phyloP scores from a whole-genome alignment of 139 green algal species.

The Pleodorina starrii region DNA sequence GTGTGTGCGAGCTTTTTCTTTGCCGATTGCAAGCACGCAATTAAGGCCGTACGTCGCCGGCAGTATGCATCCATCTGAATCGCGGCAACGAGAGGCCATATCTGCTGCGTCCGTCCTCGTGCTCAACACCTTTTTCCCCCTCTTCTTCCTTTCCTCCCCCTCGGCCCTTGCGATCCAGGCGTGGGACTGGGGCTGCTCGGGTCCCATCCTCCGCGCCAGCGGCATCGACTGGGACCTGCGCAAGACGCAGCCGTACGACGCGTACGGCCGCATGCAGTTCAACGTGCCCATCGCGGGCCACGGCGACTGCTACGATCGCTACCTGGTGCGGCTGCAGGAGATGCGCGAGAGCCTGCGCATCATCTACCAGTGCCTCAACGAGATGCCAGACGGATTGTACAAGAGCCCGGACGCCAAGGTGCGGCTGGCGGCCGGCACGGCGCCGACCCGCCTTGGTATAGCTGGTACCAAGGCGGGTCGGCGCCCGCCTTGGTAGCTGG shows the following conservation, averaged over 20 bases:
- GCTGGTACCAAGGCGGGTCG: too few species aligned
- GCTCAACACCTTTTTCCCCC: too few species aligned
- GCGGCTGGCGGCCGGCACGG: too few species aligned
- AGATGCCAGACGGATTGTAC: constrained; percentile 85
- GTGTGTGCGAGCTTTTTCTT: too few species aligned
- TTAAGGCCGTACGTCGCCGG: too few species aligned
- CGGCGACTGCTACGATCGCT: constrained; percentile 91
- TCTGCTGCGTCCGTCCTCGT: too few species aligned
- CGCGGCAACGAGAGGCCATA: too few species aligned
- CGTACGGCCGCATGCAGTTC: constrained; percentile 88
- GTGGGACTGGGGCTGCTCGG: constrained; percentile 80
- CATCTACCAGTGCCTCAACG: constrained; percentile 89
- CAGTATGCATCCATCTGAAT: too few species aligned
- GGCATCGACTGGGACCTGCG: constrained; percentile 91
- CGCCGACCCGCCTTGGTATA: background rate
- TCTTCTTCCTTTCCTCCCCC: too few species aligned
- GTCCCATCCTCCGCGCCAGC: constrained; percentile 82
- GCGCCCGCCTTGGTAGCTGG: too few species aligned
- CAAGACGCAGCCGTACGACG: constrained; percentile 89
- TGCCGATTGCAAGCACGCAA: too few species aligned
- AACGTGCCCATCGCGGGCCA: constrained; percentile 83
- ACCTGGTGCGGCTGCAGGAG: constrained; percentile 82
- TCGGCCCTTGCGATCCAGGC: constrained; percentile 47
- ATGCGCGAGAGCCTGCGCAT: constrained; percentile 88
- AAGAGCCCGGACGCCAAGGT: constrained; percentile 86